Conservation (phyloP, 1,139 yeast genomes). For the Hansenula sp. region DNA sequence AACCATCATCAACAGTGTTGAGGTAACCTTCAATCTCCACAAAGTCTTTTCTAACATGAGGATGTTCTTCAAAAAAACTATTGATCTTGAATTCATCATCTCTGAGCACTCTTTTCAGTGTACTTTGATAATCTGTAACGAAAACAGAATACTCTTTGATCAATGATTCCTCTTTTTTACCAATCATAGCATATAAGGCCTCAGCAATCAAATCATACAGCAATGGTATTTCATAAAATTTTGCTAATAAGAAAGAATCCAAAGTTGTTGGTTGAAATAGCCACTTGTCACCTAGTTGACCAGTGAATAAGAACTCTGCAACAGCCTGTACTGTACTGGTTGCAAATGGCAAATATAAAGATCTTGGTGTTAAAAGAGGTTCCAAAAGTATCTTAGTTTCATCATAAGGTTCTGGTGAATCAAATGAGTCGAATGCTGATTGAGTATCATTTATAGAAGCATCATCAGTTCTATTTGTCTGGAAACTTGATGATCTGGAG, state of each 20-base stretch:
- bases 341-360: constrained; percentile 62
- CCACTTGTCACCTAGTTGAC: constrained; percentile 76
- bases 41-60: constrained; percentile 21
- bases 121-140: constrained; percentile 11
- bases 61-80: constrained; percentile 12
- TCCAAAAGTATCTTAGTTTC: constrained; percentile 32
- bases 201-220: constrained; percentile 66
- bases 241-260: constrained; percentile 58
- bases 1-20: constrained; percentile 57
- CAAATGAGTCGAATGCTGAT: constrained; percentile 11
- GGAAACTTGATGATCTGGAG: constrained; percentile 16
- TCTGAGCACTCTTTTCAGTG: constrained; percentile 6
- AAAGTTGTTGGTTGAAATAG: constrained; percentile 59
- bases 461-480: constrained; percentile 9
- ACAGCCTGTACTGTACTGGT: constrained; percentile 59
- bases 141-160: constrained; percentile 32
- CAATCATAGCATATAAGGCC: constrained; percentile 62
- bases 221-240: constrained; percentile 61
- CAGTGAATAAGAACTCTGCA: constrained; percentile 70
- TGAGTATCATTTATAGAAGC: constrained; percentile 6
- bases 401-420: constrained; percentile 10
- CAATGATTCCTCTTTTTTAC: constrained; percentile 54
- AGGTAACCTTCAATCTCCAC: constrained; percentile 36
- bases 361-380: constrained; percentile 61
- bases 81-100: constrained; percentile 11